Evolutionary conservation across 2,329 filamentous ascomycete genomes (phyloP).

Genomic region (Trichoderma breve): DNA sequence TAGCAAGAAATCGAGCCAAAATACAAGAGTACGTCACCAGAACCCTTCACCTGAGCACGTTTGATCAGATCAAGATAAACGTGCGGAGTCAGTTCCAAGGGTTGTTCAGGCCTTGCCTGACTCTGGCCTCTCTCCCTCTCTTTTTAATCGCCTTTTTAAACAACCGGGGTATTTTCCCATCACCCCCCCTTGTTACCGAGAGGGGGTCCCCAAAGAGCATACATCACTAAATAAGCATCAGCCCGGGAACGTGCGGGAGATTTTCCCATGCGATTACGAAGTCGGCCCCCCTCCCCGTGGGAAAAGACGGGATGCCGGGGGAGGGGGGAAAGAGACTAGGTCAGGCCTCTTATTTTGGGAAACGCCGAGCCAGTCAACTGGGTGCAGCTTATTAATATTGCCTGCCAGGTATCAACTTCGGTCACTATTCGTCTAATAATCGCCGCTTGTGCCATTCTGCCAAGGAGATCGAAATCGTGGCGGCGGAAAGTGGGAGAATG

Average conservation of each 20-base stretch:
- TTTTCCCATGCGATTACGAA: background rate
- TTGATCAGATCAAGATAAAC: background rate
- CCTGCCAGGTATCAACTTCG: background rate
- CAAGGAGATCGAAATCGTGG: background rate
- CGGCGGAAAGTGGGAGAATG: background rate
- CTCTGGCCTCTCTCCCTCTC: background rate
- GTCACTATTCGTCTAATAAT: background rate
- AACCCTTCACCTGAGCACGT: background rate
- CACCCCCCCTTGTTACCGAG: background rate
- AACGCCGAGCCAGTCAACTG: background rate
- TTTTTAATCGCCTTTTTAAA: background rate
- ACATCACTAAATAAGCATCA: slow-evolving; percentile 10
- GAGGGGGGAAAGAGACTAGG: background rate
- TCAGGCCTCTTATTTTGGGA: background rate
- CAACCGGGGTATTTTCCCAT: background rate
- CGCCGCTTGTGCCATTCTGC: background rate
- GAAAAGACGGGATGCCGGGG: background rate
- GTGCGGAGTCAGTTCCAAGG: background rate
- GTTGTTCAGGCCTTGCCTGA: background rate
- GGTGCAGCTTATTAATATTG: background rate
- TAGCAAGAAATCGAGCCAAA: background rate
- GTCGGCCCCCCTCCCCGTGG: background rate
- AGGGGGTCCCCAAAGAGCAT: background rate
- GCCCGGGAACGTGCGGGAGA: background rate
- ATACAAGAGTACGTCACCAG: background rate